Conservation (phyloP, 78 protist species). For the Protostelium mycophagum region DNA sequence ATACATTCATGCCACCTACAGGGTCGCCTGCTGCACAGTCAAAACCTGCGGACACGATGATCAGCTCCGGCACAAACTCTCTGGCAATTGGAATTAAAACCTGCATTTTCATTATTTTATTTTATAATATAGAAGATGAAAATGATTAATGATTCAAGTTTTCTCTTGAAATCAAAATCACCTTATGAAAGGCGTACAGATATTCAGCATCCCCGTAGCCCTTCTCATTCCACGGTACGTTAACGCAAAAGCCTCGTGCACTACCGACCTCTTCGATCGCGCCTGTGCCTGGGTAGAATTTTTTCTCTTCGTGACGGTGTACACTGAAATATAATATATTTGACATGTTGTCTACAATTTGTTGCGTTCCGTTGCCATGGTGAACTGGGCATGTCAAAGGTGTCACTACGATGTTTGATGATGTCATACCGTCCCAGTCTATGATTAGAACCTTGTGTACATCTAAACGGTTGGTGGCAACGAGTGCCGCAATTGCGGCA, state of each 20-base stretch:
- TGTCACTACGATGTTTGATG: constrained; percentile 3
- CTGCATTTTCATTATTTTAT: too few species aligned
- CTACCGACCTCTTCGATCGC: constrained; percentile 5
- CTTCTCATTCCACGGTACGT: constrained; percentile 9
- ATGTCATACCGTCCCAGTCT: constrained; percentile 40
- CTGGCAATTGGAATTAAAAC: constrained; percentile 23
- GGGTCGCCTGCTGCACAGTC: constrained; percentile 68
- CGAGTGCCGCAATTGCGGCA: constrained; percentile 41
- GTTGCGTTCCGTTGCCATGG: constrained; percentile 70
- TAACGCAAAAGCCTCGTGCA: constrained; percentile 39
- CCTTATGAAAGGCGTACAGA: constrained; percentile 16
- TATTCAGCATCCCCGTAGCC: constrained; percentile 65
- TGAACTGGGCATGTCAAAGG: constrained; percentile 43
- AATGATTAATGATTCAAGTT: neutral
- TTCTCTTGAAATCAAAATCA: constrained; percentile 8
- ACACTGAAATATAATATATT: neutral
- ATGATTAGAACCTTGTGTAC: constrained; percentile 13
- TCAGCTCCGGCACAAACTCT: constrained; percentile 50
- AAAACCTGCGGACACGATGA: constrained; percentile 67
- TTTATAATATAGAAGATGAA: neutral
- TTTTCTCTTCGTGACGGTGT: constrained; percentile 15
- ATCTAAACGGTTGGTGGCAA: neutral
- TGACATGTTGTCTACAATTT: constrained; percentile 9
- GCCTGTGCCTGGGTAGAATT: constrained; percentile 53
- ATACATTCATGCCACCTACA: constrained; percentile 35